A percentile compares a stretch with the other conserved stretches of the same genome.
These are phyloP conservation scores for Cyphellophora attinorum DNA, from an alignment of 2,329 filamentous ascomycete genomes.

Conservation along the genomic window DNA sequence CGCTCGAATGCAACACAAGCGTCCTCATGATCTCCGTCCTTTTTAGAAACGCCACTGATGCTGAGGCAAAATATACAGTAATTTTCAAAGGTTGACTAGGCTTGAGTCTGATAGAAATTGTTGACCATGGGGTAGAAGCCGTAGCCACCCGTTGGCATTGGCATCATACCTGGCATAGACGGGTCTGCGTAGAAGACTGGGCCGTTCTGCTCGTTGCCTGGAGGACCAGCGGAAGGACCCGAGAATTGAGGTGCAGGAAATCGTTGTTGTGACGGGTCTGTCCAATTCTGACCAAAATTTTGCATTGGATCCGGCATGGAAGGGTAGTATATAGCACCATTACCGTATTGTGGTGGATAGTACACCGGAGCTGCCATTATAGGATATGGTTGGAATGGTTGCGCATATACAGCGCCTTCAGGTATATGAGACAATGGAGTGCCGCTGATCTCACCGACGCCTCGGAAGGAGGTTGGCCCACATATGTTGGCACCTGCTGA, in stretches of 20 bases:
- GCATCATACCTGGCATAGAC: conserved; percentile 25
- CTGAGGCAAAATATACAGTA: too few relatives aligned
- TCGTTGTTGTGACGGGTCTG: neutral
- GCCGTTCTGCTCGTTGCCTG: conserved; percentile 84
- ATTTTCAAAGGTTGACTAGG: conserved; percentile 4
- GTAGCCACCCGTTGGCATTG: conserved; percentile 20
- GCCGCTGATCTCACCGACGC: neutral
- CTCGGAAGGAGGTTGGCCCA: conserved; percentile 42
- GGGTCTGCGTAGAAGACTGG: conserved; percentile 94
- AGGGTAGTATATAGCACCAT: conserved; percentile 39
- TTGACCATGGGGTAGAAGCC: conserved; percentile 47
- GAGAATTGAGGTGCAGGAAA: too few relatives aligned
- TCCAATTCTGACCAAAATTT: neutral
- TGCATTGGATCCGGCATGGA: conserved; percentile 29
- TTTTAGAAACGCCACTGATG: too few relatives aligned
- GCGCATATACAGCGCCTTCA: conserved; percentile 82
- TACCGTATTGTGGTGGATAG: conserved; percentile 41
- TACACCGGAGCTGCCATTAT: conserved; percentile 55
- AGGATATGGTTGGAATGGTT: conserved; percentile 71
- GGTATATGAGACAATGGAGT: conserved; percentile 88
- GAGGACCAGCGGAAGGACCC: conserved; percentile 46
- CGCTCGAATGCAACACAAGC: too few relatives aligned
- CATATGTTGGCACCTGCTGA: conserved; percentile 78
- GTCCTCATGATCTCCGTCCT: too few relatives aligned
- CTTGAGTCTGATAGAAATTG: conserved; percentile 31